Conservation (phyloP, 2,329 filamentous ascomycete genomes). For the Triangularia setosa region DNA sequence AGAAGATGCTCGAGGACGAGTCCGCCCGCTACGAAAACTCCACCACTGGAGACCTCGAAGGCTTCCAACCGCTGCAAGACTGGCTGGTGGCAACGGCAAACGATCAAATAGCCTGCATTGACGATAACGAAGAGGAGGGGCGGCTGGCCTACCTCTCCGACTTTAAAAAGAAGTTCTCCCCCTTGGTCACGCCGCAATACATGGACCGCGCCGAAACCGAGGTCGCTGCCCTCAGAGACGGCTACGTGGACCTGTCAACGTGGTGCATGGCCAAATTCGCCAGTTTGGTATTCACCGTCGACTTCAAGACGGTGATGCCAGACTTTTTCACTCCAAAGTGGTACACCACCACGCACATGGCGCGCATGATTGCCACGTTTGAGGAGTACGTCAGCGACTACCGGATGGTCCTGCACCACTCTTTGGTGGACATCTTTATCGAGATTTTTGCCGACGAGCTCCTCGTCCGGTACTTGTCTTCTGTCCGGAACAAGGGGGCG, state of each 20-base stretch:
- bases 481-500: conserved; percentile 83
- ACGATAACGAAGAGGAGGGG: conserved; percentile 76
- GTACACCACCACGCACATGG: conserved; percentile 85
- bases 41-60: conserved; percentile 53
- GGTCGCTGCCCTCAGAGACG: conserved; percentile 72
- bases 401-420: conserved; percentile 75
- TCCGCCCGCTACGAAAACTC: conserved; percentile 65
- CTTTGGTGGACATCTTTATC: conserved; percentile 83
- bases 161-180: conserved; percentile 79
- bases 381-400: conserved; percentile 94
- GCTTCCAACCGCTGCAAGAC: conserved; percentile 80
- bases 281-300: conserved; percentile 80
- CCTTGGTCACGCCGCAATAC: conserved; percentile 76
- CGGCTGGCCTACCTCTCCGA: conserved; percentile 78
- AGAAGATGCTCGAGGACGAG: conserved; percentile 84
- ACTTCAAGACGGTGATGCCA: conserved; percentile 77
- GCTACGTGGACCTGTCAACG: conserved; percentile 91
- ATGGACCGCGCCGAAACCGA: conserved; percentile 70
- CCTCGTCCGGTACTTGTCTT: conserved; percentile 76
- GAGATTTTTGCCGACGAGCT: conserved; percentile 92
- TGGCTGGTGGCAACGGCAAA: conserved; percentile 97
- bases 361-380: conserved; percentile 90
- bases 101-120: conserved; percentile 97
- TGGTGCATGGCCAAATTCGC: conserved; percentile 89
- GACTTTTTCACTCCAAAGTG: conserved; percentile 89